These are phyloP conservation scores for Lenzites betulinus DNA, from an alignment of 768 basidiomycete genomes.

Conservation along the genomic window DNA sequence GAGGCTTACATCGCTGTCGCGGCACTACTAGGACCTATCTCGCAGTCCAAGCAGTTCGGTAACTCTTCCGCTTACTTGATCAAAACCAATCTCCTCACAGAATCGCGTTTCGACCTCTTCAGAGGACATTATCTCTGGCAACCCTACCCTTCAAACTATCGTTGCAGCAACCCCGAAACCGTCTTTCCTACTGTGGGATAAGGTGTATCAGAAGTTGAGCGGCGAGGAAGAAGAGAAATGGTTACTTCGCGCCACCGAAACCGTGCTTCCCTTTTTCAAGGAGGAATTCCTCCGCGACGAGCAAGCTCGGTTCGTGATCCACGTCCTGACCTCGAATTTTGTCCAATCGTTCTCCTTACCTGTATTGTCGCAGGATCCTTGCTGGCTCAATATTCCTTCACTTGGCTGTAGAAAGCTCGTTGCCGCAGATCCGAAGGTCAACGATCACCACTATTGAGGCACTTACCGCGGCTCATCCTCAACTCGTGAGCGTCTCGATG, in stretches of 20 bases:
- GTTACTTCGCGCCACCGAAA: constrained; percentile 69
- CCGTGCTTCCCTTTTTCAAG: constrained; percentile 48
- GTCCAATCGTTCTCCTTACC: background rate
- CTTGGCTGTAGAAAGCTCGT: constrained; percentile 60
- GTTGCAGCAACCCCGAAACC: constrained; percentile 61
- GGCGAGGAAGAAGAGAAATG: constrained; percentile 68
- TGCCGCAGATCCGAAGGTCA: constrained; percentile 53
- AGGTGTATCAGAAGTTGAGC: constrained; percentile 74
- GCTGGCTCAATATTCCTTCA: constrained; percentile 71
- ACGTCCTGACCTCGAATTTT: constrained; percentile 3
- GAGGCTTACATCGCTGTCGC: constrained; percentile 85
- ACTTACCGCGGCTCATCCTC: constrained; percentile 43
- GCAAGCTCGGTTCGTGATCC: constrained; percentile 48
- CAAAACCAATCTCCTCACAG: constrained; percentile 14
- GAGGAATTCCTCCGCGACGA: constrained; percentile 55
- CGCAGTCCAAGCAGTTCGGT: constrained; percentile 56
- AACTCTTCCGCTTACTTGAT: constrained; percentile 18
- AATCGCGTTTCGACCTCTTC: constrained; percentile 23
- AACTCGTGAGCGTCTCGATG: constrained; percentile 53
- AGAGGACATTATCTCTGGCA: constrained; percentile 53
- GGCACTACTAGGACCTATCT: constrained; percentile 62
- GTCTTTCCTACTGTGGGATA: constrained; percentile 87
- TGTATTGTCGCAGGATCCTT: constrained; percentile 45
- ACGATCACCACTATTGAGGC: constrained; percentile 46
- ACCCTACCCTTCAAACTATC: constrained; percentile 50